A percentile compares a stretch with the other conserved stretches of the same genome.
These are phyloP conservation scores for Tympanopsis confertula DNA, from an alignment of 2,329 filamentous ascomycete species.

Conservation along the genomic window DNA sequence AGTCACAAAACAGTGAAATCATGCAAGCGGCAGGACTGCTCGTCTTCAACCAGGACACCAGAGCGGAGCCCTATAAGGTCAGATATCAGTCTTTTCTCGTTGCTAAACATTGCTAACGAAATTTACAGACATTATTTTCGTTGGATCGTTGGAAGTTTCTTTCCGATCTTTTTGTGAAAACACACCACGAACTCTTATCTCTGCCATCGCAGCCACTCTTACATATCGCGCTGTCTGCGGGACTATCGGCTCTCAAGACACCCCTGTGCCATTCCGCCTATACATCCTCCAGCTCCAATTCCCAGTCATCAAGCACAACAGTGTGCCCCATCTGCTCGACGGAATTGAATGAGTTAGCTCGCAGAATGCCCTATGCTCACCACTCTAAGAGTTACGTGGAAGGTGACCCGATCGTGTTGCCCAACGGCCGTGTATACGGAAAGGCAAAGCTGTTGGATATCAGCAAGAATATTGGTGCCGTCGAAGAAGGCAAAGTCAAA, in stretches of 20 bases:
- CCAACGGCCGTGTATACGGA: conserved; percentile 55
- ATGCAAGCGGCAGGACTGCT: conserved; percentile 46
- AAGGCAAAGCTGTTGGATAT: conserved; percentile 41
- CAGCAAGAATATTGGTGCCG: conserved; percentile 44
- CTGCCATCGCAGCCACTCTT: conserved; percentile 50
- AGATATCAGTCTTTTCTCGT: background rate
- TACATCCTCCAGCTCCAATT: conserved; percentile 21
- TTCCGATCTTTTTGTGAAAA: conserved; percentile 47
- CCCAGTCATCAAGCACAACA: conserved; percentile 34
- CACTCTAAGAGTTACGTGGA: conserved; percentile 59
- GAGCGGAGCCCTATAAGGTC: conserved; percentile 41
- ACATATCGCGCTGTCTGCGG: conserved; percentile 55
- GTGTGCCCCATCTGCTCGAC: conserved; percentile 60
- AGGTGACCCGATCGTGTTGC: conserved; percentile 53
- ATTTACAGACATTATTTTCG: conserved; percentile 44
- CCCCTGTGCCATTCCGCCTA: conserved; percentile 50
- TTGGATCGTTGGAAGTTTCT: conserved; percentile 42
- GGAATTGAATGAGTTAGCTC: conserved; percentile 54
- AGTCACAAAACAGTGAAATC: conserved; percentile 38
- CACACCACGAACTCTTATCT: conserved; percentile 52
- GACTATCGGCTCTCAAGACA: conserved; percentile 57
- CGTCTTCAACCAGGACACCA: conserved; percentile 40
- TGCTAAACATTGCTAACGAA: background rate
- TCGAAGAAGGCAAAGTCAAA: conserved; percentile 40
- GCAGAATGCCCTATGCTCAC: conserved; percentile 55